Evolutionary conservation across 345 rosid genomes (phyloP).

Genomic region (Populus pruinosa): DNA sequence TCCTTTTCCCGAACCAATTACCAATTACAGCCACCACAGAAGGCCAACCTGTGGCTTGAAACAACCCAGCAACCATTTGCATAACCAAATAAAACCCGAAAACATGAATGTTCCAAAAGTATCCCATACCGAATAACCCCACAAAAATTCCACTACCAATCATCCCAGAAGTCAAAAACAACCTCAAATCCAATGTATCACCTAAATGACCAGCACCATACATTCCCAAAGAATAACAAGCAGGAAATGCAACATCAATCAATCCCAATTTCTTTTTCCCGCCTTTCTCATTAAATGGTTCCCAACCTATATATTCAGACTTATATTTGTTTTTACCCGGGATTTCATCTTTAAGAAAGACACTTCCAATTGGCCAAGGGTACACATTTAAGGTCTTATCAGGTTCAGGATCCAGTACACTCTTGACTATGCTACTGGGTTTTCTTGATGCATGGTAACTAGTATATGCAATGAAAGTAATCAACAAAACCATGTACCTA

Average conservation of each 20-base stretch:
- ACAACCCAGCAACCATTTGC: constrained; percentile 91
- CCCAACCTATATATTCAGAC: constrained; percentile 52
- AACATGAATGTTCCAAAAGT: constrained; percentile 67
- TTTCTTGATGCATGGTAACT: constrained; percentile 93
- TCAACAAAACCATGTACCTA: constrained; percentile 56
- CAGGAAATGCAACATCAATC: constrained; percentile 81
- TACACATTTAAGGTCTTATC: neutral
- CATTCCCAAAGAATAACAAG: constrained; percentile 87
- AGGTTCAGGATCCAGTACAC: constrained; percentile 70
- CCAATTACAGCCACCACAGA: constrained; percentile 96
- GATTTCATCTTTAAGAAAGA: constrained; percentile 44
- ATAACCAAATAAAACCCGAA: constrained; percentile 61
- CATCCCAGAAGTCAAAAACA: constrained; percentile 84
- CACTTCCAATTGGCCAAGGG: constrained; percentile 71
- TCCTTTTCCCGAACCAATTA: constrained; percentile 88
- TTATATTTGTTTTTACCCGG: neutral
- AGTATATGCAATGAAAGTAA: constrained; percentile 85
- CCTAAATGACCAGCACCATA: constrained; percentile 91
- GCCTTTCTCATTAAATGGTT: constrained; percentile 62
- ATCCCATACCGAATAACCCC: constrained; percentile 88
- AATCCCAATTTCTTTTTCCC: constrained; percentile 88
- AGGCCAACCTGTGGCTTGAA: constrained; percentile 97
- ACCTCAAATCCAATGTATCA: constrained; percentile 75
- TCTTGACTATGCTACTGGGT: constrained; percentile 89
- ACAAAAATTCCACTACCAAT: constrained; percentile 87